phyloP scores from a whole-genome alignment of 805 yeast species.

The Kuraishia hungarica region DNA sequence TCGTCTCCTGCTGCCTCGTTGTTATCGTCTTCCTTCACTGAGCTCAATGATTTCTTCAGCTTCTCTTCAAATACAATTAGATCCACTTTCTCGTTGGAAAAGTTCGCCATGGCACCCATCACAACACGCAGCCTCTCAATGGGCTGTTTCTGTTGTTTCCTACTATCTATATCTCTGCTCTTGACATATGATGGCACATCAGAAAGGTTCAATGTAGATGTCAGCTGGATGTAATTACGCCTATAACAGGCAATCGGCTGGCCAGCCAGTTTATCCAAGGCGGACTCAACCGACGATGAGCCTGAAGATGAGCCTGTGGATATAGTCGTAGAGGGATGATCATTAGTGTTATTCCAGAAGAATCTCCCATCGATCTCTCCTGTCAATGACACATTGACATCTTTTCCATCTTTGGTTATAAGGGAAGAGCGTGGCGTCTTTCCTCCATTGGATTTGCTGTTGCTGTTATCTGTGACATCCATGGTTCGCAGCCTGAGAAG shows the following conservation, averaged over 20 bases:
- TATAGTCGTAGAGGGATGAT: constrained; percentile 21
- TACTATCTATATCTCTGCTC: background rate
- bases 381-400: constrained; percentile 17
- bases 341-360: constrained; percentile 7
- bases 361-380: constrained; percentile 36
- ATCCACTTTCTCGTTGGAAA: constrained; percentile 21
- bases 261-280: constrained; percentile 15
- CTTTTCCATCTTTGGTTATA: constrained; percentile 20
- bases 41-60: background rate
- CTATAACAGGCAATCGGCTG: constrained; percentile 36
- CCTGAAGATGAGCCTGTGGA: constrained; percentile 10
- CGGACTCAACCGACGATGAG: background rate
- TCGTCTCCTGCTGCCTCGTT: background rate
- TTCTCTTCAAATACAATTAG: constrained; percentile 20
- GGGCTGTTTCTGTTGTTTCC: background rate
- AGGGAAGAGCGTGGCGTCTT: background rate
- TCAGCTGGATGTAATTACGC: constrained; percentile 30
- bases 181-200: background rate
- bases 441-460: background rate
- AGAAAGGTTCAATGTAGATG: constrained; percentile 5
- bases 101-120: constrained; percentile 27
- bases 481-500: background rate
- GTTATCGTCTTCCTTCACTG: background rate
- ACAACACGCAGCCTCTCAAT: constrained; percentile 14
- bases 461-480: background rate